Evolutionary conservation across 345 rosid genomes (phyloP), one percentile per base, ranked within the genome.

Genomic region (Populus euphratica): DNA sequence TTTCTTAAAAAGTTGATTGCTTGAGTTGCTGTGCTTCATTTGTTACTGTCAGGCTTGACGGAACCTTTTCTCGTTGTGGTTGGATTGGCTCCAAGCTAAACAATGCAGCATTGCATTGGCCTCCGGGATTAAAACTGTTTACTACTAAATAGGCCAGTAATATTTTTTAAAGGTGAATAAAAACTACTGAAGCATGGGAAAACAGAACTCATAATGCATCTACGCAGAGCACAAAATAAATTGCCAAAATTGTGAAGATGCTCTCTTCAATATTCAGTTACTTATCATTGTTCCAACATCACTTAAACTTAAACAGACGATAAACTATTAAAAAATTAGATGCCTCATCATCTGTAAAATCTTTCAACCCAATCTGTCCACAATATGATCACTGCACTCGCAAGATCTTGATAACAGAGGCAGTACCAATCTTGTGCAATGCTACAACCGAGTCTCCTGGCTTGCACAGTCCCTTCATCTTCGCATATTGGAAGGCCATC

Each of bases 371-470:
- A 74, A 68, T 31, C 61, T 43, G 68, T 29, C 69, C 79, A 35
- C 72, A 0, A 5, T 74, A 52, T 67, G 23, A 61, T 69, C 41
- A 77, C 21, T 52, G 73, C n/a, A 77, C 81, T 13, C 29, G 14
- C 72, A 69, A 13, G 70, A 84, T 76, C 82, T 84, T 84, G 73
- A 84, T 78, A 31, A 81, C 82, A 41, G 78, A 71, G 39, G 80
- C 76, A 49, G 41, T 13, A n/a, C 72, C 79, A 65, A 84, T 75
- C 66, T 77, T 79, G 59, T 84, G 82, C 67, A 84, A 38, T 5
- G 76, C 87, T 75, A 85, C 87, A 69, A 85, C 61, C 6, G 87
- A 73, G 54, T 85, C 87, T 23, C 87, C 85, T 4, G 70, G 35
- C 63, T 41, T 85, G 79, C 87, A 85, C 3, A 85, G 20, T 38